phyloP scores from a whole-genome alignment of 1,284 basidiomycete genomes.

The Chiua sp. region DNA sequence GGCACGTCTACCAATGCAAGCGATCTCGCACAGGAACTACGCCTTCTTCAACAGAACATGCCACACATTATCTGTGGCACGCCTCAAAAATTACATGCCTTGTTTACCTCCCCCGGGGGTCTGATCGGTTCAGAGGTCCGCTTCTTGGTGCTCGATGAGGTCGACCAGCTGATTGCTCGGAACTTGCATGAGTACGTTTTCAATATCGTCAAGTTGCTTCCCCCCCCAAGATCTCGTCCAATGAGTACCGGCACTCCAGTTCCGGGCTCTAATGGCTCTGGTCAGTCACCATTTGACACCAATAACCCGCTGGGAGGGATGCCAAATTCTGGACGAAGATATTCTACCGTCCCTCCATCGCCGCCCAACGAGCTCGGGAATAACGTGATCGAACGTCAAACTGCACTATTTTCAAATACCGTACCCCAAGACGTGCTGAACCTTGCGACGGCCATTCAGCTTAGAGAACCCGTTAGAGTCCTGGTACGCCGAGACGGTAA shows the following conservation, averaged over 20 bases:
- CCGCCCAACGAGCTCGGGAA: conserved; percentile 43
- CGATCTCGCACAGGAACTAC: conserved; percentile 81
- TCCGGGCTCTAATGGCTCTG: conserved; percentile 40
- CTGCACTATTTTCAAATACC: conserved; percentile 94
- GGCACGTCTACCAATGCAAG: conserved; percentile 69
- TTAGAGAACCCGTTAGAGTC: conserved; percentile 94
- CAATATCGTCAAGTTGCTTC: conserved; percentile 89
- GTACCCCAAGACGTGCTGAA: conserved; percentile 95
- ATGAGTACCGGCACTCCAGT: conserved; percentile 47
- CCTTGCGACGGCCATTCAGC: conserved; percentile 85
- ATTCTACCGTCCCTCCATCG: conserved; percentile 59
- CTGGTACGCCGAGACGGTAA: conserved; percentile 96
- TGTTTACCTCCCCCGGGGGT: conserved; percentile 84
- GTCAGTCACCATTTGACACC: conserved; percentile 54
- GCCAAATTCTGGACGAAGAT: conserved; percentile 58
- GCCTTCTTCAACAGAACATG: conserved; percentile 85
- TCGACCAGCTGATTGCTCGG: conserved; percentile 96
- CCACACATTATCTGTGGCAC: conserved; percentile 97
- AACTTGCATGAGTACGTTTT: conserved; percentile 96
- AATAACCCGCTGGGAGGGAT: conserved; percentile 50
- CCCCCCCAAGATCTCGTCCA: conserved; percentile 79
- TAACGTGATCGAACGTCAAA: conserved; percentile 81
- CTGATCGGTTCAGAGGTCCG: conserved; percentile 84
- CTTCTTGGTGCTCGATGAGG: conserved; percentile 95
- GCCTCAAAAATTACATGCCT: conserved; percentile 93